Percentiles rank a stretch among this genome's conserved stretches.
These are phyloP conservation scores for Nakazawaea ambrosiae DNA, from an alignment of 805 yeast genomes.

Conservation along the genomic window DNA sequence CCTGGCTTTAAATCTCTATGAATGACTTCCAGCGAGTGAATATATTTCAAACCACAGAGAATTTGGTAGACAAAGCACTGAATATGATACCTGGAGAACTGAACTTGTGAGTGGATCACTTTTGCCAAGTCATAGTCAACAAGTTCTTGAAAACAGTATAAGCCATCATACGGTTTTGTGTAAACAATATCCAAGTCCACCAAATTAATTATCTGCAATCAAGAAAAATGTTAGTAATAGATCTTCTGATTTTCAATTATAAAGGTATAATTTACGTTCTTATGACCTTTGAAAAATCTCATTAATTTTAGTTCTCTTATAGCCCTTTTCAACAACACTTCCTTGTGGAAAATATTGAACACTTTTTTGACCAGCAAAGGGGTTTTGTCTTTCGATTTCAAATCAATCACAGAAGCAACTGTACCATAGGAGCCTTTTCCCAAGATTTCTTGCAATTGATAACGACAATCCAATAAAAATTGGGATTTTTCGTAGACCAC, in stretches of 20 bases:
- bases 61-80: constrained; percentile 74
- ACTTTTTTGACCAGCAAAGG: constrained; percentile 78
- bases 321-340: constrained; percentile 68
- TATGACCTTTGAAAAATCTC: constrained; percentile 81
- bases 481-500: constrained; percentile 44
- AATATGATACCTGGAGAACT: constrained; percentile 79
- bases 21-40: constrained; percentile 87
- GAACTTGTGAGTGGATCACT: constrained; percentile 72
- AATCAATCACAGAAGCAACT: constrained; percentile 69
- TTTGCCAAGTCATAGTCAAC: constrained; percentile 75
- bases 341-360: constrained; percentile 58
- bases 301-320: constrained; percentile 76
- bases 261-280: constrained; percentile 36
- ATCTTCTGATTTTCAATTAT: constrained; percentile 32
- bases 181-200: constrained; percentile 68
- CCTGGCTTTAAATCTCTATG: constrained; percentile 94
- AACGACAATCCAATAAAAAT: constrained; percentile 57
- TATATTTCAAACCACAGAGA: constrained; percentile 78
- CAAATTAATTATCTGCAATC: constrained; percentile 54
- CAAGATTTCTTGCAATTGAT: constrained; percentile 47
- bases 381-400: constrained; percentile 27
- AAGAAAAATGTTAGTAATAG: constrained; percentile 25
- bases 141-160: constrained; percentile 83
- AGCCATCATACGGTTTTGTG: constrained; percentile 68
- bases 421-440: constrained; percentile 88